phyloP scores from a whole-genome alignment of 2,329 filamentous ascomycete species.

The Bipolaris zeicola region DNA sequence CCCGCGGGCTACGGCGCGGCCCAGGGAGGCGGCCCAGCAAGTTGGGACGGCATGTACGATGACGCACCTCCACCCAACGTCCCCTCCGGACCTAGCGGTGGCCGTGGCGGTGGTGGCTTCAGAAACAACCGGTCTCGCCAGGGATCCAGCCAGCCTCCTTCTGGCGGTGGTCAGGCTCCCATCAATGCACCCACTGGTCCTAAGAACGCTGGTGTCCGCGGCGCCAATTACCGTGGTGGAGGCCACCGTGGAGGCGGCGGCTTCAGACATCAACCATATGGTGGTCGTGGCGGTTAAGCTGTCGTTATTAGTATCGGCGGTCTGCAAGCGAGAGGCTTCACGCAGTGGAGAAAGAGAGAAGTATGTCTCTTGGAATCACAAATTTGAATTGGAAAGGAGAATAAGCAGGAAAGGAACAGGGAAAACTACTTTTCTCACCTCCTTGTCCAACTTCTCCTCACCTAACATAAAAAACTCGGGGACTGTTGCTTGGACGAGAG shows the following conservation, averaged over 20 bases:
- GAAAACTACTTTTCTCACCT: too few relatives aligned
- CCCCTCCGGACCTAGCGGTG: slow-evolving; percentile 55
- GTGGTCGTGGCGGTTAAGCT: slow-evolving; percentile 26
- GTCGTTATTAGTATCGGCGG: neutral
- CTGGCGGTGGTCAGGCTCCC: slow-evolving; percentile 57
- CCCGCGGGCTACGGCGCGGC: slow-evolving; percentile 54
- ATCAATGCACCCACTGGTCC: slow-evolving; percentile 91
- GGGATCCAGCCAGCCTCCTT: slow-evolving; percentile 49
- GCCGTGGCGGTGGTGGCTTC: slow-evolving; percentile 45
- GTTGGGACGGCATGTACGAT: slow-evolving; percentile 98
- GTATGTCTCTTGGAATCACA: too few relatives aligned
- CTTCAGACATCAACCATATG: slow-evolving; percentile 44
- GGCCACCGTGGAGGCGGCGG: slow-evolving; percentile 53
- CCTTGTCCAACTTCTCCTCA: too few relatives aligned
- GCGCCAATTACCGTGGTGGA: slow-evolving; percentile 91
- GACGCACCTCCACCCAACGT: slow-evolving; percentile 85
- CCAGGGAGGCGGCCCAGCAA: slow-evolving; percentile 71
- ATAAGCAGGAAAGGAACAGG: too few relatives aligned
- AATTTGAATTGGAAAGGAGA: too few relatives aligned
- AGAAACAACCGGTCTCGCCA: slow-evolving; percentile 46
- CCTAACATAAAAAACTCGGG: too few relatives aligned
- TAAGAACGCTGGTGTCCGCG: slow-evolving; percentile 90
- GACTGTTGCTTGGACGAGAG: too few relatives aligned
- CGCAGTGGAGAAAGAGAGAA: neutral
- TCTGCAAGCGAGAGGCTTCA: neutral